A percentile compares a stretch with the other conserved stretches of the same genome.
Evolutionary conservation across 1,284 basidiomycete species (phyloP).

Genomic region (Ceraceosorus guamensis): DNA sequence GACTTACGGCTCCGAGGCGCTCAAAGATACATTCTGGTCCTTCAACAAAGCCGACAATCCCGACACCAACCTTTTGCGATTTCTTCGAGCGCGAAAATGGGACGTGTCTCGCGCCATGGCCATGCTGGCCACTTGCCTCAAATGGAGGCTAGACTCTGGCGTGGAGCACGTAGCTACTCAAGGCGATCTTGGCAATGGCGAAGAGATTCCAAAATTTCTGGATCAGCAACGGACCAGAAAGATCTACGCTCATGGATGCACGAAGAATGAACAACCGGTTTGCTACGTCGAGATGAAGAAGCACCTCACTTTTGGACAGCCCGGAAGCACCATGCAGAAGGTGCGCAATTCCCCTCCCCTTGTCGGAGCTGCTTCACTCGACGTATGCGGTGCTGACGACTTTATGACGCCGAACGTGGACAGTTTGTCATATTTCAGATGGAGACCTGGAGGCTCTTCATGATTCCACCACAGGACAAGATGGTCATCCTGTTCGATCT

Average conservation of each 20-base stretch:
- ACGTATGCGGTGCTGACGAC: too few species aligned
- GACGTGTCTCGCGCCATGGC: conserved; percentile 47
- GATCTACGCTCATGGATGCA: conserved; percentile 44
- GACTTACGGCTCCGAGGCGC: neutral
- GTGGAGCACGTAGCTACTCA: conserved; percentile 46
- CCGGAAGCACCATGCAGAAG: conserved; percentile 47
- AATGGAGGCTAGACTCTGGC: conserved; percentile 42
- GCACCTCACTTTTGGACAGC: conserved; percentile 40
- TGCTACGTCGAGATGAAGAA: conserved; percentile 39
- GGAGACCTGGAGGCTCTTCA: conserved; percentile 46
- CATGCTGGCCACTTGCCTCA: conserved; percentile 46
- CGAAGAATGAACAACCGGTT: conserved; percentile 45
- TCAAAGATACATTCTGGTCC: conserved; percentile 1
- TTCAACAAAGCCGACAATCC: conserved; percentile 6
- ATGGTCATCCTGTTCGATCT: conserved; percentile 46
- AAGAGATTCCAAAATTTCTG: conserved; percentile 42
- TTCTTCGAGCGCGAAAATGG: conserved; percentile 49
- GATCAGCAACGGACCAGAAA: conserved; percentile 46
- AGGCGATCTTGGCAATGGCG: conserved; percentile 46
- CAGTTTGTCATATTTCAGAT: conserved; percentile 40
- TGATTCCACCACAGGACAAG: conserved; percentile 47
- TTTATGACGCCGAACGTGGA: too few species aligned
- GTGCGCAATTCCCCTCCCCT: too few species aligned
- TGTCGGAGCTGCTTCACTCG: too few species aligned
- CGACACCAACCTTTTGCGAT: conserved; percentile 24